Evolutionary conservation across 2,329 filamentous ascomycete genomes (phyloP).

Genomic region (Penicillium sclerotiorum): DNA sequence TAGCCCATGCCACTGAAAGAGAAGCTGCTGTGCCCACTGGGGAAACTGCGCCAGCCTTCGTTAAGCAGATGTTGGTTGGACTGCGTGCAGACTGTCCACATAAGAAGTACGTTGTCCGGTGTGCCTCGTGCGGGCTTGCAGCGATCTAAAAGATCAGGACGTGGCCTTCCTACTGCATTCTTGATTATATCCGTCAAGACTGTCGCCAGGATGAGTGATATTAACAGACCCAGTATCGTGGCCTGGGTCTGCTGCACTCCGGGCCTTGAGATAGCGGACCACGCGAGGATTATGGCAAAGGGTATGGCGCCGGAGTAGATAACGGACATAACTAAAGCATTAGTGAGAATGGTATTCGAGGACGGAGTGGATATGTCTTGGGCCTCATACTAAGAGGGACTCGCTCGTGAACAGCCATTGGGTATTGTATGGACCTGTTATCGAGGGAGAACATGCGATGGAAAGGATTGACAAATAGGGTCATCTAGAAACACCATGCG

Average conservation of each 20-base stretch:
- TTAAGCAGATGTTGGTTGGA: constrained; percentile 60
- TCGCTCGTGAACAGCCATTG: constrained; percentile 79
- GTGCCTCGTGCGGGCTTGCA: constrained; percentile 71
- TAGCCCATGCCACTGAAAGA: constrained; percentile 65
- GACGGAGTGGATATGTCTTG: not conserved
- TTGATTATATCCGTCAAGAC: constrained; percentile 92
- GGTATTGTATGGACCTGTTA: constrained; percentile 81
- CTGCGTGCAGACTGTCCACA: constrained; percentile 49
- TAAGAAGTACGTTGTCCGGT: constrained; percentile 56
- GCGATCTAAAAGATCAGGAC: constrained; percentile 84
- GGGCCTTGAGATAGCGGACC: constrained; percentile 65
- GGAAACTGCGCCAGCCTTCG: constrained; percentile 68
- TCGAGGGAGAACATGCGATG: constrained; percentile 92
- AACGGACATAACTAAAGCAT: constrained; percentile 63
- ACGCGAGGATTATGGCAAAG: constrained; percentile 65
- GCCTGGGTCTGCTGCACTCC: constrained; percentile 80
- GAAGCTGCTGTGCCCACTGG: constrained; percentile 65
- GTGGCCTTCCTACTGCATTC: constrained; percentile 78
- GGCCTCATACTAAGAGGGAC: constrained; percentile 69
- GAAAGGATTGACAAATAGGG: constrained; percentile 77
- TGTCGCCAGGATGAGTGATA: constrained; percentile 73
- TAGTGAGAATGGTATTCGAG: constrained; percentile 5
- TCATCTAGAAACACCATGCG: constrained; percentile 51
- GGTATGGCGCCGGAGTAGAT: constrained; percentile 77
- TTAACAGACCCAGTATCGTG: constrained; percentile 77